Conservation (phyloP, 768 basidiomycete species). For the Boletus rufocinnamomeus region DNA sequence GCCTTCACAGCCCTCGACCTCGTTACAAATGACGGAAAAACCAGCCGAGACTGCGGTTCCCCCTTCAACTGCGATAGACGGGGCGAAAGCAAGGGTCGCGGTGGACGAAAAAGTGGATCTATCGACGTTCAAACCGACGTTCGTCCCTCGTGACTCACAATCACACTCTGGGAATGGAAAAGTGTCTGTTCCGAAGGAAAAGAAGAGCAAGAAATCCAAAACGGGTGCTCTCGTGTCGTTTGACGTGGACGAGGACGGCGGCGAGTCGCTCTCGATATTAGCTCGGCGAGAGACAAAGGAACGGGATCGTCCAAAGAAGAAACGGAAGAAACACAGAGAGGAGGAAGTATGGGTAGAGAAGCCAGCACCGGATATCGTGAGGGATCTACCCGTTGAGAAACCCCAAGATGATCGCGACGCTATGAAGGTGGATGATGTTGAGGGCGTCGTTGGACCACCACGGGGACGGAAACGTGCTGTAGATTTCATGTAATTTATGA, state of each 20-base stretch:
- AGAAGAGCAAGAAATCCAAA: conserved; percentile 50
- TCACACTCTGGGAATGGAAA: conserved; percentile 46
- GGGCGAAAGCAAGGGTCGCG: neutral
- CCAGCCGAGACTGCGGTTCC: neutral
- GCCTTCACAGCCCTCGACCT: conserved; percentile 16
- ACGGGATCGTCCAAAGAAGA: conserved; percentile 43
- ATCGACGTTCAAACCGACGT: conserved; percentile 85
- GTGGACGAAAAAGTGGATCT: conserved; percentile 47
- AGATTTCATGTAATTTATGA: conserved; percentile 62
- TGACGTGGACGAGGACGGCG: conserved; percentile 67
- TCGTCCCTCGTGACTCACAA: conserved; percentile 55
- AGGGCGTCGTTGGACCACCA: conserved; percentile 25
- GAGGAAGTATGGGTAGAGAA: conserved; percentile 74
- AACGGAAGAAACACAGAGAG: conserved; percentile 41
- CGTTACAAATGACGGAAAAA: neutral
- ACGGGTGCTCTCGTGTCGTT: conserved; percentile 66
- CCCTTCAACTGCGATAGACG: neutral
- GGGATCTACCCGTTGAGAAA: conserved; percentile 31
- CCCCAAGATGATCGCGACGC: conserved; percentile 12
- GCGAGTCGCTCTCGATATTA: conserved; percentile 35
- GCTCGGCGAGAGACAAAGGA: conserved; percentile 38
- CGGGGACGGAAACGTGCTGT: conserved; percentile 67
- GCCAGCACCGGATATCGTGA: conserved; percentile 52
- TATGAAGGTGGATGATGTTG: conserved; percentile 19
- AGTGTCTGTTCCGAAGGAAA: conserved; percentile 46